Evolutionary conservation across 73 alveolate species (phyloP), one percentile per base, ranked within the genome.

Genomic region (Paraurostyla sp.): DNA sequence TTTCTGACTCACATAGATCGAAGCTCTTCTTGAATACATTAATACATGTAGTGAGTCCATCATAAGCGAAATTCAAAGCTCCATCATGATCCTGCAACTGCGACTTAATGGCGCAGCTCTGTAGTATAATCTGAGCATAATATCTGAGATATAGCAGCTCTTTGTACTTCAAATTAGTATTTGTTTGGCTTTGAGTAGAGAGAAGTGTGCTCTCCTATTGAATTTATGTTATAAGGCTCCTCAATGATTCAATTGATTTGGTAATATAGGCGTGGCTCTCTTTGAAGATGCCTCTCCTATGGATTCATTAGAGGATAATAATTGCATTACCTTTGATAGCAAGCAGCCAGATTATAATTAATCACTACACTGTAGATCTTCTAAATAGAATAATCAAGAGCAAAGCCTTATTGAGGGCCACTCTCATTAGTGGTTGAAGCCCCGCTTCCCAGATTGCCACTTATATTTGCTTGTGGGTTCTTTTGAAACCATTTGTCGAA

Each of bases 21-120:
- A 69, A 30, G 38, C 71, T 48, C 30, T n/a, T 73, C 20, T 40
- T 54, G 40, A 78, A 78, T 54, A 78, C 78, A 22, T 54, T 51
- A 6, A 78, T 51, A 36, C 89, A 78, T 0, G 78, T 6, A n/a
- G 43, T 38, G 49, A 78, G 50, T 15, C 89, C 89, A 32, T 49
- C 89, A 20, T 35, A 29, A 3, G 89, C 89, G 29, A 76, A 27
- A 3, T 78, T n/a, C n/a, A 78, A 54, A 11, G 89, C 89, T 23
- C 76, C 89, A 78, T 78, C 89, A 54, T 78, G 89, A 6, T 78
- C 80, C 60, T 78, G 23, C 20, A 78, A 36, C 42, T 78, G 59
- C 23, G 80, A 52, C 50, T 78, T 78, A 32, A 78, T 78, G 27
- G 89, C 89, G 52, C 89, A 78, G 40, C 58, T n/a, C 32, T 78